Conservation (phyloP, 2,329 filamentous ascomycete genomes). For the Xylariomycetidae sp. region DNA sequence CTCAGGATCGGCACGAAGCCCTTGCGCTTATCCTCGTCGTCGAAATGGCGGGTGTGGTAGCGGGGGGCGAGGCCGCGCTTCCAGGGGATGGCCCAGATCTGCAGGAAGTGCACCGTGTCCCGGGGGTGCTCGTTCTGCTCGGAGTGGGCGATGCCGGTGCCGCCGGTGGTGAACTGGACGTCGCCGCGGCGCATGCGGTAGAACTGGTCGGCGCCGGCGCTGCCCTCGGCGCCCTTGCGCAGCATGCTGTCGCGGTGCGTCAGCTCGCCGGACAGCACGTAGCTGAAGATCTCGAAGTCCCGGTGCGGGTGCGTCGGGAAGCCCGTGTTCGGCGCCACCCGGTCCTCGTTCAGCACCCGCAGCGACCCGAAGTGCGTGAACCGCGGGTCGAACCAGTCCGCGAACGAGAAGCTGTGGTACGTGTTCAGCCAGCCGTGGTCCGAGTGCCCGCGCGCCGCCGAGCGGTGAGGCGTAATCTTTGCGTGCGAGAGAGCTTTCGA, state of each 20-base stretch:
- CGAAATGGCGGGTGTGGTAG: slow-evolving; percentile 71
- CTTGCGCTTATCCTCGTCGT: slow-evolving; percentile 65
- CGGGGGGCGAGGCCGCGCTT: slow-evolving; percentile 63
- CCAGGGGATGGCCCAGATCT: slow-evolving; percentile 85
- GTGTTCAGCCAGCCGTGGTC: slow-evolving; percentile 86
- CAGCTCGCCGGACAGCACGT: slow-evolving; percentile 78
- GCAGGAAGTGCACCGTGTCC: slow-evolving; percentile 74
- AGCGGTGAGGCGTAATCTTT: slow-evolving; percentile 70
- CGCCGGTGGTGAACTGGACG: slow-evolving; percentile 87
- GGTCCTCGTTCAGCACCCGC: slow-evolving; percentile 84
- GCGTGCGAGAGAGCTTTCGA: slow-evolving; percentile 58
- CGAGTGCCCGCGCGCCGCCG: slow-evolving; percentile 64
- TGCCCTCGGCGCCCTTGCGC: slow-evolving; percentile 58
- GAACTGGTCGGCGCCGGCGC: slow-evolving; percentile 56
- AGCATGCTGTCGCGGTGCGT: slow-evolving; percentile 86
- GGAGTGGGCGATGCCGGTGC: slow-evolving; percentile 71
- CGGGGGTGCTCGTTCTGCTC: slow-evolving; percentile 72
- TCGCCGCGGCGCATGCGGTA: slow-evolving; percentile 71
- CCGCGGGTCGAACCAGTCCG: slow-evolving; percentile 60
- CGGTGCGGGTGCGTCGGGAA: slow-evolving; percentile 83
- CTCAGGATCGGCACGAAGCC: slow-evolving; percentile 71
- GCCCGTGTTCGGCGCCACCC: slow-evolving; percentile 65
- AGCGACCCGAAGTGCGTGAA: slow-evolving; percentile 68
- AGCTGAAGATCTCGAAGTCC: slow-evolving; percentile 81
- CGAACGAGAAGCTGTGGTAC: slow-evolving; percentile 83